Evolutionary conservation across 108 stramenopile genomes (phyloP).

Genomic region (Cyclotella atomus): DNA sequence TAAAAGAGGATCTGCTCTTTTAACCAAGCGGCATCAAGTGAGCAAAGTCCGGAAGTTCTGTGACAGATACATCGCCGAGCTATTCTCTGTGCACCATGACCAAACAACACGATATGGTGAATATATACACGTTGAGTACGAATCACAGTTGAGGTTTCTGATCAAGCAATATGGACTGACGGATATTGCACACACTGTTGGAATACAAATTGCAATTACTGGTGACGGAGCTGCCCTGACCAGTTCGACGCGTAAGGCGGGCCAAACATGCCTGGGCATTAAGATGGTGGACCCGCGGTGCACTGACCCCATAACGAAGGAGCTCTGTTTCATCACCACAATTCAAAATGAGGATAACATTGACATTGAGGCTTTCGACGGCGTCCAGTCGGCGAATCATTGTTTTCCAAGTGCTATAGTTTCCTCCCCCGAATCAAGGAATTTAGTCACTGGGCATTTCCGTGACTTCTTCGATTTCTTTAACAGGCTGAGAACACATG

Average conservation of each 20-base stretch:
- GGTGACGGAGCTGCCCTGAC: constrained; percentile 4
- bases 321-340: background rate
- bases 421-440: background rate
- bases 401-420: background rate
- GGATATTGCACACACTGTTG: background rate
- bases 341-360: background rate
- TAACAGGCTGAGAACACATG: background rate
- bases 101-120: background rate
- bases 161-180: background rate
- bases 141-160: background rate
- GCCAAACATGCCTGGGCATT: background rate
- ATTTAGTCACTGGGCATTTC: background rate
- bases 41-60: background rate
- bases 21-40: background rate
- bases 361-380: background rate
- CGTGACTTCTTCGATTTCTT: background rate
- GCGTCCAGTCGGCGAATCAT: background rate
- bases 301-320: background rate
- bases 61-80: background rate
- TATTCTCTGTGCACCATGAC: background rate
- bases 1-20: background rate
- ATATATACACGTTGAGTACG: background rate
- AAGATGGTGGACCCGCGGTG: background rate
- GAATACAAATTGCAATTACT: constrained; percentile 2
- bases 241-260: background rate